Percentiles rank a stretch among this genome's conserved stretches.
phyloP scores from a whole-genome alignment of 2,329 filamentous ascomycete species.

The Pestalotiopsis sp. region DNA sequence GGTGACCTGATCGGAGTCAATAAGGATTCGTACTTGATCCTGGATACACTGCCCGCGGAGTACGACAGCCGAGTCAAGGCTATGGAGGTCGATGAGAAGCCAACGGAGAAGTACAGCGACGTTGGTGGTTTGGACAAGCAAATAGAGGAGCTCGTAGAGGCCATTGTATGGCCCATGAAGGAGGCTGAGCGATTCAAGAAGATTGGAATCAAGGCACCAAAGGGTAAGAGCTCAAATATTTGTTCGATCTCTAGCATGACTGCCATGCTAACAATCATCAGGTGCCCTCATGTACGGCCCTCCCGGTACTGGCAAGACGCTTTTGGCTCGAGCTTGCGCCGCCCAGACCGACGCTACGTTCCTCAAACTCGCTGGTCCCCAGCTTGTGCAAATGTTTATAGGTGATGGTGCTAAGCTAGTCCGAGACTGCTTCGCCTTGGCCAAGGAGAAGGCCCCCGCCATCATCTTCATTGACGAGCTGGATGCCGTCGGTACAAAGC shows the following conservation, averaged over 20 bases:
- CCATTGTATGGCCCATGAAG: constrained; percentile 99
- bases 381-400: constrained; percentile 99
- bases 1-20: constrained; percentile 97
- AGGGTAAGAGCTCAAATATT: constrained; percentile 65
- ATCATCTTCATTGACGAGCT: constrained; percentile 99
- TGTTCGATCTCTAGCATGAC: neutral
- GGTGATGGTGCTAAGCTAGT: constrained; percentile 98
- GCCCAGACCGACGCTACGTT: constrained; percentile 98
- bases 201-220: constrained; percentile 98
- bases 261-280: constrained; percentile 37
- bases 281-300: constrained; percentile 98
- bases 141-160: constrained; percentile 97
- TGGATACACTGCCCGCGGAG: constrained; percentile 95
- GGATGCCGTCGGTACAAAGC: constrained; percentile 97
- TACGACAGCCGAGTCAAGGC: constrained; percentile 99
- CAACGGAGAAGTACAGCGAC: constrained; percentile 97
- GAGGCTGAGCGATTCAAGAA: constrained; percentile 99
- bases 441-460: constrained; percentile 97
- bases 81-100: constrained; percentile 99
- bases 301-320: constrained; percentile 86
- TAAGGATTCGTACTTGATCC: constrained; percentile 96
- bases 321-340: constrained; percentile 92
- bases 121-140: constrained; percentile 98
- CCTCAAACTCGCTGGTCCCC: constrained; percentile 95
- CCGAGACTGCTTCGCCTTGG: constrained; percentile 93